These are phyloP conservation scores for Trichoderma sp. DNA, from an alignment of 2,329 filamentous ascomycete genomes.

Conservation along the genomic window DNA sequence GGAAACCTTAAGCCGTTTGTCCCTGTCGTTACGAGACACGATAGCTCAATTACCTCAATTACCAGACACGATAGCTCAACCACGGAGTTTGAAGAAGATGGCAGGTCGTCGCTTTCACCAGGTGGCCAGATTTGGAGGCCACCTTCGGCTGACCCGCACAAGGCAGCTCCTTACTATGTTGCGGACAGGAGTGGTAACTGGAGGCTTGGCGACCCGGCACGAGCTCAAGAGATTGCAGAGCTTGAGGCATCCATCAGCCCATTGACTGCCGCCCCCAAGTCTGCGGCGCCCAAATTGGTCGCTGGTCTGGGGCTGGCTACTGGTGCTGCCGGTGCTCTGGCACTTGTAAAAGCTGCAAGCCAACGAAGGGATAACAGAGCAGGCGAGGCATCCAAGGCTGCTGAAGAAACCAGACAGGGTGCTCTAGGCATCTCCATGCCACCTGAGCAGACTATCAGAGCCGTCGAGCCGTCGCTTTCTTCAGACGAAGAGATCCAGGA, in stretches of 20 bases:
- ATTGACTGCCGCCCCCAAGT: slow-evolving; percentile 17
- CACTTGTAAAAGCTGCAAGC: background rate
- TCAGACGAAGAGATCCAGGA: slow-evolving; percentile 16
- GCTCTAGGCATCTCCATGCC: background rate
- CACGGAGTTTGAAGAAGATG: slow-evolving; percentile 54
- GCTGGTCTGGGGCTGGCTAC: slow-evolving; percentile 8
- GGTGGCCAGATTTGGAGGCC: slow-evolving; percentile 51
- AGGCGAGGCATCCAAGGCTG: background rate
- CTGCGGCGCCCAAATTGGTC: slow-evolving; percentile 12
- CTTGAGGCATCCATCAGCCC: slow-evolving; percentile 24
- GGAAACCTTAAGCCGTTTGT: slow-evolving; percentile 6
- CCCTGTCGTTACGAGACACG: slow-evolving; percentile 26
- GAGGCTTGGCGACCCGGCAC: slow-evolving; percentile 45
- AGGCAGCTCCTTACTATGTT: slow-evolving; percentile 48
- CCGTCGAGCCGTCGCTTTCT: slow-evolving; percentile 16
- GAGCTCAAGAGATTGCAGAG: slow-evolving; percentile 30
- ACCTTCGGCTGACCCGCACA: slow-evolving; percentile 45
- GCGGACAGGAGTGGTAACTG: slow-evolving; percentile 55
- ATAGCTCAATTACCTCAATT: slow-evolving; percentile 37
- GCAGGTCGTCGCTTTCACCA: slow-evolving; percentile 37
- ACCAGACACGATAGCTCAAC: slow-evolving; percentile 43
- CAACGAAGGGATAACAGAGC: background rate
- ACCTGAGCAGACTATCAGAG: slow-evolving; percentile 15
- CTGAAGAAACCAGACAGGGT: background rate
- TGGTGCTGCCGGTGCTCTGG: slow-evolving; percentile 1